Evolutionary conservation across 2,329 filamentous ascomycete genomes (phyloP).

Genomic region (Sporothrix phasma): DNA sequence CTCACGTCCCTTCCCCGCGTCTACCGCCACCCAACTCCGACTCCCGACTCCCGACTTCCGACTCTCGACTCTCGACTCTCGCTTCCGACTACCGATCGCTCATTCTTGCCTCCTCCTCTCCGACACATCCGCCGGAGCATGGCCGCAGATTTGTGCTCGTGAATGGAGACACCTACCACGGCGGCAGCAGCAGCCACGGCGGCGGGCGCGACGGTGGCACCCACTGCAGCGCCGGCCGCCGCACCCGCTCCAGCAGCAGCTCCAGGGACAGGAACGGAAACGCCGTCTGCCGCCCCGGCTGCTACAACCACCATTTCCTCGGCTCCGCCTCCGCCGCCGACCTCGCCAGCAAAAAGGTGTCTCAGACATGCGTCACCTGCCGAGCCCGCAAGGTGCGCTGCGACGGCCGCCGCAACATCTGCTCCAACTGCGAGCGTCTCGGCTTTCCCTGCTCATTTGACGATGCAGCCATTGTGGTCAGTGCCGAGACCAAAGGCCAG

Average conservation of each 20-base stretch:
- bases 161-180: conserved; percentile 8
- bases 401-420: conserved; percentile 43
- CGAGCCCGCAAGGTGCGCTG: conserved; percentile 49
- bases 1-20: neutral
- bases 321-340: neutral
- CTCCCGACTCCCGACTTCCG: neutral
- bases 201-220: neutral
- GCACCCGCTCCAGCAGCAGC: neutral
- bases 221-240: neutral
- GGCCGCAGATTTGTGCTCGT: neutral
- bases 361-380: conserved; percentile 44
- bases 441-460: conserved; percentile 49
- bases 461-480: conserved; percentile 27
- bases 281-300: neutral
- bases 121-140: neutral
- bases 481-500: neutral
- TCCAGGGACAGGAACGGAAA: neutral
- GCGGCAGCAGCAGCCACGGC: conserved; percentile 1
- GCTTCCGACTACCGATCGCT: neutral
- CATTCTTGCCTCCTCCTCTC: neutral
- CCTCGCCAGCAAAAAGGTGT: conserved; percentile 28
- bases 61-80: neutral
- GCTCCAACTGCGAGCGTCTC: conserved; percentile 49
- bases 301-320: neutral
- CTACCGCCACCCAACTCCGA: neutral